Base-by-base conservation (phyloP, 345 rosid species). In the Gossypium australe region DNA sequence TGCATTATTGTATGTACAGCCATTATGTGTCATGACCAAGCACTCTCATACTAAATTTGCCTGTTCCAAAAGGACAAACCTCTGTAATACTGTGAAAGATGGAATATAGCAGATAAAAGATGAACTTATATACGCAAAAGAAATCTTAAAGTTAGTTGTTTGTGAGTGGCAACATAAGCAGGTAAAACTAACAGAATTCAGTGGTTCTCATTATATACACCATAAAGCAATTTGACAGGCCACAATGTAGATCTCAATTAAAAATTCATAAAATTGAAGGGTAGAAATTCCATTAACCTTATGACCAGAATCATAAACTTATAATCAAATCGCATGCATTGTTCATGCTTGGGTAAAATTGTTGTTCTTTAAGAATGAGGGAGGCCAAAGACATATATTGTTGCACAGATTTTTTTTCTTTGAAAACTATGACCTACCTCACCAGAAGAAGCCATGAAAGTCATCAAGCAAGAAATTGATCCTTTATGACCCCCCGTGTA, bases 401-500 rank as follows among this genome's bases (percentile, higher is more conserved):
- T 51, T 10, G 77, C 45, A 61, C 7, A 73, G 45, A 14, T 48
- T 68, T 48, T 68, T 68, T 24, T 49, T 9, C 58, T 49, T 18
- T 68, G 58, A 51, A 80, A 73, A 62, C 56, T 65, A 53, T 41
- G 76, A 78, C 65, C 74, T 89, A 95, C 99, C 94, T 95, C 99
- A 63, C 99, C 97, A 74, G 98, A 91, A 62, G 98, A 84, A 81
- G 97, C 94, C 91, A 90, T 87, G 89, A 95, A 95, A 86, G 94
- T 93, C 97, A 95, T 95, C 83, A 95, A 80, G 86, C 99, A 95
- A 76, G 90, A 75, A 74, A 95, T 93, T 11, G 98, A 85, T 80
- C 99, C 99, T 86, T 90, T 93, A 84, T 95, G 99, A 57, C 99
- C 98, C 22, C 98, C 99, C 11, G 97, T 95, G 81, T 93, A 95